Evolutionary conservation across 305 asterid species (phyloP).

Genomic region (Fraxinus paxiana): DNA sequence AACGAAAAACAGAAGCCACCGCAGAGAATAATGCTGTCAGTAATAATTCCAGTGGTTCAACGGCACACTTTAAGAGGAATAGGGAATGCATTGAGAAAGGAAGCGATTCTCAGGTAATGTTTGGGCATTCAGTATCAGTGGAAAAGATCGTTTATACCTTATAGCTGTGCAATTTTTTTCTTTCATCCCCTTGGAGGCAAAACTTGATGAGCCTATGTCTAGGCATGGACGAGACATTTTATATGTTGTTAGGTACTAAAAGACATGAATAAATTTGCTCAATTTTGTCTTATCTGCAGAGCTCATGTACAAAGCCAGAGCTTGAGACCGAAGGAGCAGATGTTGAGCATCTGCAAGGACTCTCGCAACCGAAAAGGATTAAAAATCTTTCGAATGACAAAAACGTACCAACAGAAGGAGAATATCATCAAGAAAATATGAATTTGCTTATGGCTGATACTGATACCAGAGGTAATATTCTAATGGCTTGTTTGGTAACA

Average conservation of each 20-base stretch:
- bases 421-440: slow-evolving; percentile 22
- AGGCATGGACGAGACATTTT: neutral
- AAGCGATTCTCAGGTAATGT: slow-evolving; percentile 73
- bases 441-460: slow-evolving; percentile 27
- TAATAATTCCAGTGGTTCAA: slow-evolving; percentile 43
- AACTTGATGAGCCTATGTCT: neutral
- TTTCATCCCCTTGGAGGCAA: neutral
- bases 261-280: neutral
- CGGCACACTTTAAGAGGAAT: slow-evolving; percentile 41
- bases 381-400: slow-evolving; percentile 26
- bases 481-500: neutral
- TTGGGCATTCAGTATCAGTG: neutral
- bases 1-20: slow-evolving; percentile 65
- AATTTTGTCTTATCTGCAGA: slow-evolving; percentile 39
- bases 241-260: neutral
- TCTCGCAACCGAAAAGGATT: slow-evolving; percentile 31
- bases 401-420: slow-evolving; percentile 34
- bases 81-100: slow-evolving; percentile 57
- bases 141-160: neutral
- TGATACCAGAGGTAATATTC: slow-evolving; percentile 39
- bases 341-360: slow-evolving; percentile 26
- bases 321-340: slow-evolving; percentile 46
- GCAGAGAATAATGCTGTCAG: slow-evolving; percentile 53
- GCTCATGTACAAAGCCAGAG: slow-evolving; percentile 81
- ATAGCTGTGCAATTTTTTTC: neutral